These are phyloP conservation scores for Fraxinus quadrangulata DNA, from an alignment of 257 asterid genomes.

Conservation along the genomic window DNA sequence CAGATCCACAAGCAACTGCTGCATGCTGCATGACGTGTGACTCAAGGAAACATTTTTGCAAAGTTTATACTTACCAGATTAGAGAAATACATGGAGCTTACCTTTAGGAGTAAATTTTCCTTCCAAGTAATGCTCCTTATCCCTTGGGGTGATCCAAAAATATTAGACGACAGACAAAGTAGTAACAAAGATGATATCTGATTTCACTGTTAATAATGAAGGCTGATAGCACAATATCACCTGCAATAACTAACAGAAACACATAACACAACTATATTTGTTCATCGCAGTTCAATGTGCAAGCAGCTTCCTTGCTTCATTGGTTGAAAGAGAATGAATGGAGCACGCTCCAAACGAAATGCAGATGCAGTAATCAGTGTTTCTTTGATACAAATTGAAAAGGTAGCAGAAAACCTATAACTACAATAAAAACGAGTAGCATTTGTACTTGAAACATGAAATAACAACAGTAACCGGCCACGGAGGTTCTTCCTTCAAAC, in stretches of 20 bases:
- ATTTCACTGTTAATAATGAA: neutral
- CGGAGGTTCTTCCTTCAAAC: neutral
- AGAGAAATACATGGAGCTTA: neutral
- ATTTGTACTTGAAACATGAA: neutral
- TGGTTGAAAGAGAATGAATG: neutral
- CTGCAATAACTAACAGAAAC: no score
- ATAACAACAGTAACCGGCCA: neutral
- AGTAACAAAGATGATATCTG: neutral
- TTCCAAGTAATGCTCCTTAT: neutral
- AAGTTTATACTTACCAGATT: neutral
- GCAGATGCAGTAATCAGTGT: neutral
- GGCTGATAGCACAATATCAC: neutral
- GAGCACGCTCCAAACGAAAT: neutral
- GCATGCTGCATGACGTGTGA: neutral
- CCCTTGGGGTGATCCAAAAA: neutral
- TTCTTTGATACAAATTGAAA: neutral
- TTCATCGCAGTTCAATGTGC: neutral
- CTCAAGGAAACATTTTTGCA: neutral
- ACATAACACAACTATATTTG: no score
- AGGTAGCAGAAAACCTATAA: neutral
- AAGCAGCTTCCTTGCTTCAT: neutral
- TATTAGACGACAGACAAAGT: neutral
- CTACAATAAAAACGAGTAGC: neutral
- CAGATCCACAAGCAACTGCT: neutral
- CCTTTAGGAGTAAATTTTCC: neutral